These are phyloP conservation scores for Flueggea neowawraea DNA, from an alignment of 441 rosid genomes.

Conservation along the genomic window DNA sequence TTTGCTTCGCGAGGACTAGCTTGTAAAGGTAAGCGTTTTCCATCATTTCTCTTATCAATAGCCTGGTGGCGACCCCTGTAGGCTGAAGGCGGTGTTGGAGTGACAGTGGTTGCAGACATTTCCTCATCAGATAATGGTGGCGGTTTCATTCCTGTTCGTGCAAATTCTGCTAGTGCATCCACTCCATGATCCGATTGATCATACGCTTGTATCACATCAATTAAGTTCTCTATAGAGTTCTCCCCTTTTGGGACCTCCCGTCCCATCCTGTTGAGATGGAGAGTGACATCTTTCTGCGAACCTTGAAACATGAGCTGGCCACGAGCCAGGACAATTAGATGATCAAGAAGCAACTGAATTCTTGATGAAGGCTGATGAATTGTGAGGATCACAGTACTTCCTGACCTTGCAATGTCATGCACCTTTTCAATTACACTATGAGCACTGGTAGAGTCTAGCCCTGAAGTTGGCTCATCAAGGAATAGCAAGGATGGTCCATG, in stretches of 20 bases:
- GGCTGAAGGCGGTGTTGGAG: conserved; percentile 14
- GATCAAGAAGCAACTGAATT: conserved; percentile 55
- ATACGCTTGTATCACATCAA: conserved; percentile 60
- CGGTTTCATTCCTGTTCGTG: conserved; percentile 48
- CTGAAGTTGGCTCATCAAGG: conserved; percentile 74
- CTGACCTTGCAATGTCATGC: conserved; percentile 54
- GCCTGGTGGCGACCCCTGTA: background rate
- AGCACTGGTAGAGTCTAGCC: conserved; percentile 73
- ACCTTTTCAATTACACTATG: conserved; percentile 61
- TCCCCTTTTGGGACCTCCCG: conserved; percentile 55
- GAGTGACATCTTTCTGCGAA: conserved; percentile 43
- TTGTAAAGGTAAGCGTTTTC: conserved; percentile 28
- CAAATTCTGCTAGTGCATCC: conserved; percentile 49
- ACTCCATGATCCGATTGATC: conserved; percentile 58
- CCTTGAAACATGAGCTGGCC: conserved; percentile 75
- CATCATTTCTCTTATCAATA: conserved; percentile 1
- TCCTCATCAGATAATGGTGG: conserved; percentile 33
- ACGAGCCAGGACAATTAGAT: conserved; percentile 57
- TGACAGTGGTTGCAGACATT: conserved; percentile 23
- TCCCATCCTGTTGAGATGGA: conserved; percentile 52
- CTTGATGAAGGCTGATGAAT: conserved; percentile 70
- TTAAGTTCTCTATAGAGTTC: conserved; percentile 50
- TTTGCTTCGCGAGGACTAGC: conserved; percentile 8
- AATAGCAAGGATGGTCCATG: conserved; percentile 63
- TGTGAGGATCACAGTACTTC: conserved; percentile 67